Percentiles rank a stretch among this genome's conserved stretches.
Evolutionary conservation across 345 rosid genomes (phyloP).

Genomic region (Excoecaria cochinchinensis): DNA sequence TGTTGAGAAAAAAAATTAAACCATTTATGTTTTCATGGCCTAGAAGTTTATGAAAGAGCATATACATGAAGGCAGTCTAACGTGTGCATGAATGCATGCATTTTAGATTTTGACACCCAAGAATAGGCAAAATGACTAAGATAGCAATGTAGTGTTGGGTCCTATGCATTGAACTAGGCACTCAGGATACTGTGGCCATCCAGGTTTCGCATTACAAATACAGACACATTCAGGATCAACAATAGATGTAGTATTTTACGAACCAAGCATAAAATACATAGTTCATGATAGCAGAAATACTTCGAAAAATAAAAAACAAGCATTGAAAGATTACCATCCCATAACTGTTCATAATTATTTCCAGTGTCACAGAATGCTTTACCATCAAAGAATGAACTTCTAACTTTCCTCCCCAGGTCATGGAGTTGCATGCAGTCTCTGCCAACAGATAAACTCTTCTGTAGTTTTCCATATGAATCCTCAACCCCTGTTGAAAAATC

Average conservation of each 20-base stretch:
- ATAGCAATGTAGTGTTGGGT: background rate
- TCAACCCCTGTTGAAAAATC: slow-evolving; percentile 33
- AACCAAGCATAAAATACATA: slow-evolving; percentile 9
- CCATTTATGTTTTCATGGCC: background rate
- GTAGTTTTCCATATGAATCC: slow-evolving; percentile 30
- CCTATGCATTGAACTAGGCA: background rate
- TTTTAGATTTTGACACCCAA: background rate
- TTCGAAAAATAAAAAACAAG: background rate
- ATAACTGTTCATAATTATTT: slow-evolving; percentile 26
- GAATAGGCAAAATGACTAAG: background rate
- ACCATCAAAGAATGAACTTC: slow-evolving; percentile 30
- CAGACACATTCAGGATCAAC: slow-evolving; percentile 10
- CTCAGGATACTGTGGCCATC: background rate
- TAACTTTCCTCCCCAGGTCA: slow-evolving; percentile 31
- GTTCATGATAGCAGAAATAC: background rate
- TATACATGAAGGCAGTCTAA: background rate
- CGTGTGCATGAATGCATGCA: background rate
- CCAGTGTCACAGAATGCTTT: slow-evolving; percentile 22
- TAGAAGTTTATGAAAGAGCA: background rate
- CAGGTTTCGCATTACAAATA: background rate
- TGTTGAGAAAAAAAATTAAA: background rate
- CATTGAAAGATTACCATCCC: slow-evolving; percentile 50
- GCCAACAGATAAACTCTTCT: slow-evolving; percentile 25
- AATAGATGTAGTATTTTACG: background rate
- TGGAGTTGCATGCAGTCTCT: slow-evolving; percentile 30